Base-by-base conservation (phyloP, 2,329 filamentous ascomycete species). In the Cladosporium phlei region DNA sequence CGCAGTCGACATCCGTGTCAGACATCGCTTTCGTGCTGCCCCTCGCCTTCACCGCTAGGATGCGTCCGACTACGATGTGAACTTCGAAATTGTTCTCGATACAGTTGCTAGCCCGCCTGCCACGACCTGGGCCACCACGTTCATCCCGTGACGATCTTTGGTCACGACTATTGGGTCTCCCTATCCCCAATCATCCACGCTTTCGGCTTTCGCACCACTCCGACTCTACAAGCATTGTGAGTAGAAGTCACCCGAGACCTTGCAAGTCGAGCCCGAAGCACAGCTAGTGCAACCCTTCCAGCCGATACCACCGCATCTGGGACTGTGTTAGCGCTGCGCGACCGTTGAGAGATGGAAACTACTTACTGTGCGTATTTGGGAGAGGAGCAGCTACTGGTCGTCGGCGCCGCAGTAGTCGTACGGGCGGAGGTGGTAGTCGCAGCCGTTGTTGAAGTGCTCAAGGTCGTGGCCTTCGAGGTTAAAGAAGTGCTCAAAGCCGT, bases 231-330 rank as follows among this genome's bases (percentile, higher is more conserved):
- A 14, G 40, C 66, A 68, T 55, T 68, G 65, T 8, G 62, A 67
- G 51, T 68, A 68, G 35, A 56, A 68, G 4, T 59, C 52, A 37
- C 61, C 66, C 49, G 56, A 48, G 21, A 52, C 53, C 5, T 56
- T 53, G 56, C 65, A 68, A 27, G 60, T 63, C 35, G 60, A 66
- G 3, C 59, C 59, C 45, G 61, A 59, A 12, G 37, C 57, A 47
- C 66, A 68, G 12, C 49, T 54, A 8, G 64, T 68, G 5, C 62
- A 48, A 4, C 65, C 66, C 7, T 56, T 62, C 59, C 60, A 68
- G 29, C 55, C 55, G 10, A 22, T 49, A 4, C 66, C 66, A 24
- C 66, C 65, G 35, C 66, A 65, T 12, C 46, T 65, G 63, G 11
- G 3, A 10, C 12, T 9, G 3, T 19, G 28, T 40, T 7, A 47